Conservation (phyloP, 2,329 filamentous ascomycete genomes). For the Pyrenophora seminiperda region DNA sequence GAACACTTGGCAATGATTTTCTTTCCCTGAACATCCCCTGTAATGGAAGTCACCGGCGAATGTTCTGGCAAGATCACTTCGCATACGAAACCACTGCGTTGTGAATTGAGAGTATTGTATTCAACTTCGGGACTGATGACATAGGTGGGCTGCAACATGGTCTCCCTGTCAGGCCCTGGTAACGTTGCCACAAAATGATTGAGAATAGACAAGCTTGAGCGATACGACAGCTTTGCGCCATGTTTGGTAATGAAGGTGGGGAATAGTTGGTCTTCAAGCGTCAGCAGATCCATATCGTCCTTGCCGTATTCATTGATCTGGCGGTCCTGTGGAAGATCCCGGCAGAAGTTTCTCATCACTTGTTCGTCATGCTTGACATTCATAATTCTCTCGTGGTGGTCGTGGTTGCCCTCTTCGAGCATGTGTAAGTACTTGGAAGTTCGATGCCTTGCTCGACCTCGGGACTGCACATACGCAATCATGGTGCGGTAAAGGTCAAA, state of each 20-base stretch:
- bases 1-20: slow-evolving; percentile 85
- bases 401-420: slow-evolving; percentile 71
- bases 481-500: slow-evolving; percentile 90
- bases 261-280: slow-evolving; percentile 55
- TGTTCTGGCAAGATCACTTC: slow-evolving; percentile 78
- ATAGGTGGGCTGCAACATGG: slow-evolving; percentile 61
- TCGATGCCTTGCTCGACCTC: slow-evolving; percentile 78
- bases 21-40: slow-evolving; percentile 66
- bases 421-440: slow-evolving; percentile 85
- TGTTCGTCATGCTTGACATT: slow-evolving; percentile 65
- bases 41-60: slow-evolving; percentile 70
- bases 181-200: slow-evolving; percentile 75
- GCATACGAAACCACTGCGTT: slow-evolving; percentile 55
- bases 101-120: slow-evolving; percentile 9
- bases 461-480: slow-evolving; percentile 93
- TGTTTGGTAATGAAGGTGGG: slow-evolving; percentile 66
- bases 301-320: slow-evolving; percentile 66
- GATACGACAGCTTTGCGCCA: slow-evolving; percentile 79
- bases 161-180: slow-evolving; percentile 57
- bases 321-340: slow-evolving; percentile 73
- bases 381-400: slow-evolving; percentile 62
- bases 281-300: slow-evolving; percentile 61
- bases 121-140: slow-evolving; percentile 52
- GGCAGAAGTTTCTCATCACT: slow-evolving; percentile 76
- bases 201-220: slow-evolving; percentile 72